Evolutionary conservation across 345 rosid genomes (phyloP), one percentile per base, ranked within the genome.

Genomic region (Salix koriyanagi): DNA sequence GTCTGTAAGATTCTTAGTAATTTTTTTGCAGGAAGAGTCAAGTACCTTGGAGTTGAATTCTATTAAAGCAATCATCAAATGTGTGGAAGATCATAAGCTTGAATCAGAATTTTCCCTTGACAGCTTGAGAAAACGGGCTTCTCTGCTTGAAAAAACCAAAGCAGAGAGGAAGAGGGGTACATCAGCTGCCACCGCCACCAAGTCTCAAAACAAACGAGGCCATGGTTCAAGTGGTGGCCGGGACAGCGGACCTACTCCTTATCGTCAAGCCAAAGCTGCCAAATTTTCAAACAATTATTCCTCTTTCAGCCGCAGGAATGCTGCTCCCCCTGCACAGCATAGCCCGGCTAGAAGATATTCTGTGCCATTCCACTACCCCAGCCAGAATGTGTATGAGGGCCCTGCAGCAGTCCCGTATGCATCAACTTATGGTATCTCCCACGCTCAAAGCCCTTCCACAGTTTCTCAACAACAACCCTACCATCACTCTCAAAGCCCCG

Each of bases 41-140:
- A 85, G 75, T 66, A 70, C 80, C 68, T 34, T 78, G 75, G 92
- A 89, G 70, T 72, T 89, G 81, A 89, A 71, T 69, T 78, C 90
- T 37, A 82, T 86, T 56, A 89, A 69, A 83, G 85, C 88, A 5
- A 85, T 87, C 76, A 83, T 87, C 69, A 89, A 81, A 83, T 87
- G 92, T 5, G 83, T 87, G 18, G 92, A 87, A 83, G 90, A 89
- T 81, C 89, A 84, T 76, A 86, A 86, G 67, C 89, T 87, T 30
- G 89, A 89, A 65, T 65, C 89, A 18, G 86, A 82, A 54, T 87
- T 87, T 74, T 37, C 88, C 14, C 46, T 82, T 18, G 89, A 86
- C 65, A 75, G 18, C 74, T 79, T 89, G 72, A 85, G 70, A 71
- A 89, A 83, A 80, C 70, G 85, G 67, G 89, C 75, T 41, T 15